phyloP scores from a whole-genome alignment of 2,329 filamentous ascomycete species.

The Verticillium zaregamsianum region DNA sequence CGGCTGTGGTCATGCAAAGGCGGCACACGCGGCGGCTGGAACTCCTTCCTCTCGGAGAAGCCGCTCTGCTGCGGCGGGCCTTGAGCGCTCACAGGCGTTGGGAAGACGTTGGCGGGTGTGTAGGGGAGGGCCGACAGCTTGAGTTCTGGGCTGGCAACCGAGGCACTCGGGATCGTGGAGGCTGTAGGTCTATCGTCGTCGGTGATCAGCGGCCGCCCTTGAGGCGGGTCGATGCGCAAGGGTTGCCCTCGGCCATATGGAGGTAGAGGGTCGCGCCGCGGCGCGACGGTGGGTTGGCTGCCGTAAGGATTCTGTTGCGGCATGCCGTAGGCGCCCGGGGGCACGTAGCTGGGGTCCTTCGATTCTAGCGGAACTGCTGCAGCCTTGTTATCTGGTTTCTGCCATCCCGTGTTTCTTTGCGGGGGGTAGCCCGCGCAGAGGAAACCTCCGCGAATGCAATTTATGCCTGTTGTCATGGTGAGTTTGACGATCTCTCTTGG shows the following conservation, averaged over 20 bases:
- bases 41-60: conserved; percentile 53
- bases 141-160: conserved; percentile 54
- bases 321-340: conserved; percentile 59
- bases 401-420: conserved; percentile 66
- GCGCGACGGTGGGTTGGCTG: conserved; percentile 24
- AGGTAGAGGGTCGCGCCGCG: conserved; percentile 53
- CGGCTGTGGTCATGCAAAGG: conserved; percentile 56
- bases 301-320: conserved; percentile 39
- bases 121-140: conserved; percentile 58
- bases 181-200: conserved; percentile 58
- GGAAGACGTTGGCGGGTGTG: conserved; percentile 51
- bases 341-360: conserved; percentile 66
- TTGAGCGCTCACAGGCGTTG: conserved; percentile 59
- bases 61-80: conserved; percentile 31
- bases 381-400: conserved; percentile 69
- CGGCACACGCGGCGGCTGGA: conserved; percentile 50
- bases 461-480: conserved; percentile 58
- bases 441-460: conserved; percentile 87
- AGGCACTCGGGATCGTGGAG: conserved; percentile 55
- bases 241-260: conserved; percentile 54
- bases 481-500: not conserved
- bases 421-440: conserved; percentile 88
- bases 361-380: conserved; percentile 74
- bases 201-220: conserved; percentile 49
- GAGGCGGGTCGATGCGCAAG: conserved; percentile 59